Base-by-base conservation (phyloP, 1,284 basidiomycete species). In the Rhodotorula sp. region DNA sequence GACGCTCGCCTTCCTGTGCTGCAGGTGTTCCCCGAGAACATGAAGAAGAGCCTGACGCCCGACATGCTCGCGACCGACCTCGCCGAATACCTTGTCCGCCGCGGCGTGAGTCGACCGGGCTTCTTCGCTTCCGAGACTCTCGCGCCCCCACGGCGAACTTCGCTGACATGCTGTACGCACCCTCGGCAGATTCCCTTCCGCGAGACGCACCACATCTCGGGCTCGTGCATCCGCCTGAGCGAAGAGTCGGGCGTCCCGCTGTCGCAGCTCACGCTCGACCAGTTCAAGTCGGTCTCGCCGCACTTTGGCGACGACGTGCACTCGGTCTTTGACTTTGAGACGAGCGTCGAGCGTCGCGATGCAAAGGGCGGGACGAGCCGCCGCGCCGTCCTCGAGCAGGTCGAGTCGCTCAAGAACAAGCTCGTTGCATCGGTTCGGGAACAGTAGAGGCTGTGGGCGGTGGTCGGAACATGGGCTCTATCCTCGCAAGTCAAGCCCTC, bases 201-300 rank as follows among this genome's bases (percentile, higher is more conserved):
- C 58, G 94, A 98, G 84, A 99, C 96, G 3, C 96, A 99, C 82
- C 96, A 99, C 82, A 90, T 99, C 77, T 97, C 96, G 12, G 96
- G 96, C 21, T 90, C 93, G 49, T 92, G 95, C 23, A 96, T 99
- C 67, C 93, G 94, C 5, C 85, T 98, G 50, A 95, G 96, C 0
- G 96, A 99, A 82, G 85, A 90, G 63, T 87, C 88, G 50, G 86
- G 87, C 75, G 90, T 90, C 79, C 89, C 91, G 78, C 85, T 99
- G 56, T 89, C 92, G 70, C 88, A 91, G 58, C 85, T 99, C 68
- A 87, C 88, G 2, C 84, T 95, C 61, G 83, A 88, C 44, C 93
- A 99, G 80, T 93, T 89, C 83, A 87, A 90, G 80, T 80, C 81
- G 23, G 84, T 99, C 73, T 89, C 88, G 76, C 85, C 87, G 60